Evolutionary conservation across 2,329 filamentous ascomycete genomes (phyloP).

Genomic region (Colletotrichum costaricense): DNA sequence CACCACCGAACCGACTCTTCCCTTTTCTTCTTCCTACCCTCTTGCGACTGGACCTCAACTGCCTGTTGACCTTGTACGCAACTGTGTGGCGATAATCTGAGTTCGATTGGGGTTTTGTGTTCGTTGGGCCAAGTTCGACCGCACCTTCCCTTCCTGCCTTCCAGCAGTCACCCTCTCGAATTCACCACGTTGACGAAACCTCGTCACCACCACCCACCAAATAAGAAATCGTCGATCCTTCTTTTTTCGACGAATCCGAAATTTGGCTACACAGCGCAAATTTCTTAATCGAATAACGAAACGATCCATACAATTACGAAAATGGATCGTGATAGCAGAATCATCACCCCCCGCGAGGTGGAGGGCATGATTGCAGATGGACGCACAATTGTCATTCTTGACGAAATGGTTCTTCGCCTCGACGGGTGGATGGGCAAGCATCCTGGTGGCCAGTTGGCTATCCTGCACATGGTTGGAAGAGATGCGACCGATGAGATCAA

Average conservation of each 20-base stretch:
- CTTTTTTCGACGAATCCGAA: not conserved
- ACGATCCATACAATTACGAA: not conserved
- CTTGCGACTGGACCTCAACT: not conserved
- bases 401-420: conserved; percentile 65
- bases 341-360: conserved; percentile 58
- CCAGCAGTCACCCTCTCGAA: not conserved
- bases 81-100: not conserved
- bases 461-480: conserved; percentile 70
- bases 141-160: not conserved
- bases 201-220: not conserved
- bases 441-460: conserved; percentile 68
- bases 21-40: not conserved
- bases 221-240: not conserved
- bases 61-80: not conserved
- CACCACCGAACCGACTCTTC: not conserved
- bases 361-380: conserved; percentile 65
- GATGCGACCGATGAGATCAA: conserved; percentile 71
- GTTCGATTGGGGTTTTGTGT: not conserved
- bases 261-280: not conserved
- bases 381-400: conserved; percentile 65
- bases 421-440: conserved; percentile 69
- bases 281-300: not conserved
- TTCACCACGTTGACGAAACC: not conserved
- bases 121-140: not conserved
- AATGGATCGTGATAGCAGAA: conserved; percentile 52